A percentile compares a stretch with the other conserved stretches of the same genome.
phyloP scores from a whole-genome alignment of 2,329 filamentous ascomycete genomes.

The Penicillium sp. region DNA sequence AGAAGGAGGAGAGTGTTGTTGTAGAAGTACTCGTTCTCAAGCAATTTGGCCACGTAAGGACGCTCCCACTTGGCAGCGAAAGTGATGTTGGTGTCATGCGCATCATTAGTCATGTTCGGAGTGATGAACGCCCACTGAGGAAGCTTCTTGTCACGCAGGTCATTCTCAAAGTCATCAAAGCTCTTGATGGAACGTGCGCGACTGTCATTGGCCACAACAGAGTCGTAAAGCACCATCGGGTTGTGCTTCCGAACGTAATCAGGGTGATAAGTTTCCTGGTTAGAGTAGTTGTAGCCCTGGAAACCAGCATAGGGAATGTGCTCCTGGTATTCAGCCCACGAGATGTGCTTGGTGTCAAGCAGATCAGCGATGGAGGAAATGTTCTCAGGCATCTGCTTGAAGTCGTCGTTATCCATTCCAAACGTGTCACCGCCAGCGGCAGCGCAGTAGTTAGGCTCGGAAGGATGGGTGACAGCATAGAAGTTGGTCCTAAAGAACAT shows the following conservation, averaged over 20 bases:
- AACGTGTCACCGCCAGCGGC: constrained; percentile 63
- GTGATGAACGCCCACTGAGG: constrained; percentile 58
- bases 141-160: constrained; percentile 54
- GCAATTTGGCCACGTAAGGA: constrained; percentile 60
- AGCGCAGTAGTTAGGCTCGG: constrained; percentile 67
- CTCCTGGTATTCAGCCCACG: constrained; percentile 68
- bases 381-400: constrained; percentile 52
- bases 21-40: constrained; percentile 63
- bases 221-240: constrained; percentile 56
- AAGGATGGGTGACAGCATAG: constrained; percentile 61
- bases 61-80: constrained; percentile 61
- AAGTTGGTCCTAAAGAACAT: constrained; percentile 37
- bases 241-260: constrained; percentile 83
- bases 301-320: constrained; percentile 68
- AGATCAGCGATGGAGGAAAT: constrained; percentile 61
- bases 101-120: constrained; percentile 41
- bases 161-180: constrained; percentile 58
- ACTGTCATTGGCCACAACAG: constrained; percentile 49
- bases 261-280: constrained; percentile 56
- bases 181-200: constrained; percentile 66
- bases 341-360: constrained; percentile 55
- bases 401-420: constrained; percentile 60
- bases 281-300: constrained; percentile 55
- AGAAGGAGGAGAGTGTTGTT: constrained; percentile 67
- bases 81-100: constrained; percentile 64